phyloP scores from a whole-genome alignment of 129 eudicot genomes.

The Saussurea involucrata region DNA sequence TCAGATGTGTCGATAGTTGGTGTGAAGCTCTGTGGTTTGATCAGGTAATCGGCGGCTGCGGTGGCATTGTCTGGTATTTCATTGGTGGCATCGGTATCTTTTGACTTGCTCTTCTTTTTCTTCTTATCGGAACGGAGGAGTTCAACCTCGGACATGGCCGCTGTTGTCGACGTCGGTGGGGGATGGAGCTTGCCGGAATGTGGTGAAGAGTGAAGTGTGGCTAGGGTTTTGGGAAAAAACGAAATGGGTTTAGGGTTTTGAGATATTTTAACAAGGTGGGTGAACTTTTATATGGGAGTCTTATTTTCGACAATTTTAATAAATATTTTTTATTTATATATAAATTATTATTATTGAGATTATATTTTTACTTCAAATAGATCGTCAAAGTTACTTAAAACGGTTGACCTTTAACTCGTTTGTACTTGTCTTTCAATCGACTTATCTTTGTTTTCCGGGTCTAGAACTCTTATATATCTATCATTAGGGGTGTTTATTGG shows the following conservation, averaged over 20 bases:
- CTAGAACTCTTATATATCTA: too few species aligned
- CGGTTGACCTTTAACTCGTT: too few species aligned
- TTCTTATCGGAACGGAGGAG: constrained; percentile 53
- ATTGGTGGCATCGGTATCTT: constrained; percentile 15
- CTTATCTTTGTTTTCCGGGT: too few species aligned
- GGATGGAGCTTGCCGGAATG: constrained; percentile 16
- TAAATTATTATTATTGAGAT: not conserved
- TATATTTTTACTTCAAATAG: not conserved
- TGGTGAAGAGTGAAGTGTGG: constrained; percentile 12
- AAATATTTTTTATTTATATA: not conserved
- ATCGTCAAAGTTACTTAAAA: too few species aligned
- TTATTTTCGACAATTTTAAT: not conserved
- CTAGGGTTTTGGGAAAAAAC: constrained; percentile 17
- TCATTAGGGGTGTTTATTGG: too few species aligned
- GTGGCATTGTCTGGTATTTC: constrained; percentile 7
- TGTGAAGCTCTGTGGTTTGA: constrained; percentile 72
- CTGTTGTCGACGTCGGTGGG: not conserved
- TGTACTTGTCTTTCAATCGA: too few species aligned
- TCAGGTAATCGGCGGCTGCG: constrained; percentile 41
- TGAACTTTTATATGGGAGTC: not conserved
- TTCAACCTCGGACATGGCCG: constrained; percentile 61
- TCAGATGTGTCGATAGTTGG: constrained; percentile 66
- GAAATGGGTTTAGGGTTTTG: constrained; percentile 41
- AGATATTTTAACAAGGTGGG: not conserved
- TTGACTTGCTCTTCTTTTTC: constrained; percentile 51